Base-by-base conservation (phyloP, 805 yeast species). In the Ascoidea asiatica region DNA sequence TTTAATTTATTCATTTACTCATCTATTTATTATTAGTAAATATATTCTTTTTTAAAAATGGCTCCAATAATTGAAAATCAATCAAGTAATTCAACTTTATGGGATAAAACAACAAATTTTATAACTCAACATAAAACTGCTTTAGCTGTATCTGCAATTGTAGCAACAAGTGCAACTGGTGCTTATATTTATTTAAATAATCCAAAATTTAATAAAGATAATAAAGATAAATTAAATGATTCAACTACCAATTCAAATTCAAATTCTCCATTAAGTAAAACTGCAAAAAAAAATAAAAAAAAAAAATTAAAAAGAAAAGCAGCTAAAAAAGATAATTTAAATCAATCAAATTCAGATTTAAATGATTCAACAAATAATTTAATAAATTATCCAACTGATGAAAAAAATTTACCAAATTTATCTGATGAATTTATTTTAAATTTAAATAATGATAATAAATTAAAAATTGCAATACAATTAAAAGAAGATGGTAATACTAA, bases 401-500 rank as follows among this genome's bases (percentile, higher is more conserved):
- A 56, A 1, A 61, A 70, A 19, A 86, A 87, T 2, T 67, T 76
- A 49, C 90, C 90, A 4, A 66, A 64, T 18, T 55, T 83, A 39
- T 63, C 71, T 37, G 68, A 65, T 21, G 80, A 67, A 37, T 56
- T 58, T 42, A 63, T 79, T 20, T 57, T 63, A 8, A 51, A 55
- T 3, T 68, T 82, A 48, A 55, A 75, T 5, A 67, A 59, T 4
- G 70, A 66, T 50, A 75, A 76, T 52, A 79, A 70, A 62, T 80
- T 74, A 39, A 67, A 69, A 42, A 72, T 80, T 72, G 86, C 95
- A 4, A 60, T 75, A 44, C 77, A 80, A 39, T 73, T 90, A 65
- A 92, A 92, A 65, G 90, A 81, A 56, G 88, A 83, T 46, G 99
- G 98, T 56, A 92, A 92, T 63, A 71, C 69, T 43, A 75, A 67